A percentile compares a stretch with the other conserved stretches of the same genome.
Evolutionary conservation across 306 rosid species (phyloP).

Genomic region (Heteromeles arbutifolia): DNA sequence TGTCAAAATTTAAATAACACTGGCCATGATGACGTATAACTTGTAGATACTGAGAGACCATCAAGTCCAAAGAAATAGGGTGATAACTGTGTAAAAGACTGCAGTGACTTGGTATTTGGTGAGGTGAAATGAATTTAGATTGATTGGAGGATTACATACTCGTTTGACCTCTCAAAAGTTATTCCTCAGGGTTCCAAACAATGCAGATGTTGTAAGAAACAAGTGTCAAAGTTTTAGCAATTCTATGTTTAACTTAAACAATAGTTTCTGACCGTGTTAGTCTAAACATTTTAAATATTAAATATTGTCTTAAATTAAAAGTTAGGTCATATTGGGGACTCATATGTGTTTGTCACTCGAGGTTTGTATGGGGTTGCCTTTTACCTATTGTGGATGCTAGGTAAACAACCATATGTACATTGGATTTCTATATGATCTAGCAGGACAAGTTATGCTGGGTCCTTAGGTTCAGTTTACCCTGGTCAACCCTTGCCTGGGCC

Average conservation of each 20-base stretch:
- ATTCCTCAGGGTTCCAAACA: background rate
- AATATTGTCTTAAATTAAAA: background rate
- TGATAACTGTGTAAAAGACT: background rate
- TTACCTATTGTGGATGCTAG: background rate
- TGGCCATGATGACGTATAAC: background rate
- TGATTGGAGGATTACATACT: background rate
- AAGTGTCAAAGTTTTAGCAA: background rate
- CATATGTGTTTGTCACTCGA: background rate
- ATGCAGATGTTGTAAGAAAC: background rate
- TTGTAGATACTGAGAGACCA: background rate
- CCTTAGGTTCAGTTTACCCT: background rate
- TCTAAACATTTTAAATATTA: background rate
- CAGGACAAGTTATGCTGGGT: background rate
- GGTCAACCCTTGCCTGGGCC: background rate
- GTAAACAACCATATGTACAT: background rate
- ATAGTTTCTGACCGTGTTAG: background rate
- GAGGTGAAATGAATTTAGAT: background rate
- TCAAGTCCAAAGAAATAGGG: background rate
- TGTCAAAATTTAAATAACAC: background rate
- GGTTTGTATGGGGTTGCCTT: background rate
- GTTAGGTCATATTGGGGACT: background rate
- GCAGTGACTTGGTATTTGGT: background rate
- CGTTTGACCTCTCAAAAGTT: background rate
- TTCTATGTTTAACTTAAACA: background rate
- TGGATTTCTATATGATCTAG: background rate